Conservation (phyloP, 768 basidiomycete species). For the Mycena vitilis region DNA sequence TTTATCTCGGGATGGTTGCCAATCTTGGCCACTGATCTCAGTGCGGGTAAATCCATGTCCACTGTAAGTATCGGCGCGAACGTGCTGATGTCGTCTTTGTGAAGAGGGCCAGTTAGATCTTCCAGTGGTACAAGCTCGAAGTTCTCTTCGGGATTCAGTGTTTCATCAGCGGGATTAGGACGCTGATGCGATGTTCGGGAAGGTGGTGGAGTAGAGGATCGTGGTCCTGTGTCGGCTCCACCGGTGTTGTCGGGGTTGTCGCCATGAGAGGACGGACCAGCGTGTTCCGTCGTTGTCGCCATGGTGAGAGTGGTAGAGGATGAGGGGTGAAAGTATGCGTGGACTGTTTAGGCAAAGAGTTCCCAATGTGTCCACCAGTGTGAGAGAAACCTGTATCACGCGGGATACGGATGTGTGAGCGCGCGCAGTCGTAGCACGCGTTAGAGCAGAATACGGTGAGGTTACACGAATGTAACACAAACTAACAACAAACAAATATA, state of each 20-base stretch:
- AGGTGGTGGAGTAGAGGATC: neutral
- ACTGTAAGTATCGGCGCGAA: neutral
- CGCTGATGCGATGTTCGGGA: neutral
- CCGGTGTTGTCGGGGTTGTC: conserved; percentile 8
- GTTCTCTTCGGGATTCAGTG: neutral
- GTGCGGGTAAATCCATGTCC: neutral
- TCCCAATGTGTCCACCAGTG: too few relatives aligned
- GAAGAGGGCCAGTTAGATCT: neutral
- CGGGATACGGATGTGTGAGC: too few relatives aligned
- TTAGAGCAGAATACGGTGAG: too few relatives aligned
- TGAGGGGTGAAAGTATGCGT: too few relatives aligned
- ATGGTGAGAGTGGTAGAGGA: too few relatives aligned
- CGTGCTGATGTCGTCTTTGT: neutral
- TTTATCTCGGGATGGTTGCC: conserved; percentile 2
- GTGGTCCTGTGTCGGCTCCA: neutral
- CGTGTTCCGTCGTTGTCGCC: too few relatives aligned
- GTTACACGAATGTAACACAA: too few relatives aligned
- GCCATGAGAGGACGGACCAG: neutral
- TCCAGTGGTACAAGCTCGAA: conserved; percentile 1
- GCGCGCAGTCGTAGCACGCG: too few relatives aligned
- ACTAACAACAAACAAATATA: too few relatives aligned
- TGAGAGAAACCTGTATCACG: too few relatives aligned
- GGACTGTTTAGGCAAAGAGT: too few relatives aligned
- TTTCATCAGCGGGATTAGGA: neutral
- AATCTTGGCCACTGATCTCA: conserved; percentile 7